Evolutionary conservation across 305 asterid genomes (phyloP), one percentile per base, ranked within the genome.

Genomic region (Plantago lanceolata): DNA sequence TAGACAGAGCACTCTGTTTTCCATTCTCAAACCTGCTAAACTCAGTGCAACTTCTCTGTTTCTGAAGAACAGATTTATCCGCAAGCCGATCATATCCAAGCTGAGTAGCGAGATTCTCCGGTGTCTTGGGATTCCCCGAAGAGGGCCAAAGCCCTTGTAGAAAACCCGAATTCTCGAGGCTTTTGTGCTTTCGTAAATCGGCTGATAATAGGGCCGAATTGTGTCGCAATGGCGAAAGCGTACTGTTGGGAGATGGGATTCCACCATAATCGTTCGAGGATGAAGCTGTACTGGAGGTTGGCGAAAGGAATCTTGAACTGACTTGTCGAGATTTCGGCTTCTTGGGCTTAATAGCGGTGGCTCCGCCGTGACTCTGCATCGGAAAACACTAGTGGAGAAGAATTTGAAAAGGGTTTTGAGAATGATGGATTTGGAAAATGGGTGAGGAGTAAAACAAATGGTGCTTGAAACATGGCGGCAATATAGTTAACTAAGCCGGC

Each of bases 111-210:
- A 85, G 84, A 5, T 74, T 66, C n/a, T 66, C 81, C 16, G 61
- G 60, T 31, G 63, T 69, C 18, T 18, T 18, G 33, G 74, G 12
- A 9, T 58, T 64, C 0, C 78, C 48, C 1, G 85, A 72, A 0
- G 96, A 76, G 0, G 97, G 93, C 97, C 96, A 90, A 6, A 84
- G 87, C 15, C 89, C 86, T 7, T 63, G 77, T 48, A 80, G 67
- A 17, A 82, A 81, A 2, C 89, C 91, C 9, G 91, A 71, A 1
- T 70, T 79, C 2, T 80, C 81, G 0, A 72, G 60, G 71, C 68
- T 75, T 70, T 73, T 75, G 57, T 72, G 76, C 68, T 76, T 85
- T 35, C 70, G 68, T 0, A 74, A 57, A 70, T 66, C 77, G 1
- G 68, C 50, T 14, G 82, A 76, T 5, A 83, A 68, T 75, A 73